A percentile compares a stretch with the other conserved stretches of the same genome.
Conservation (phyloP, 2,329 filamentous ascomycete species). For the Penicillium sumatraense region DNA sequence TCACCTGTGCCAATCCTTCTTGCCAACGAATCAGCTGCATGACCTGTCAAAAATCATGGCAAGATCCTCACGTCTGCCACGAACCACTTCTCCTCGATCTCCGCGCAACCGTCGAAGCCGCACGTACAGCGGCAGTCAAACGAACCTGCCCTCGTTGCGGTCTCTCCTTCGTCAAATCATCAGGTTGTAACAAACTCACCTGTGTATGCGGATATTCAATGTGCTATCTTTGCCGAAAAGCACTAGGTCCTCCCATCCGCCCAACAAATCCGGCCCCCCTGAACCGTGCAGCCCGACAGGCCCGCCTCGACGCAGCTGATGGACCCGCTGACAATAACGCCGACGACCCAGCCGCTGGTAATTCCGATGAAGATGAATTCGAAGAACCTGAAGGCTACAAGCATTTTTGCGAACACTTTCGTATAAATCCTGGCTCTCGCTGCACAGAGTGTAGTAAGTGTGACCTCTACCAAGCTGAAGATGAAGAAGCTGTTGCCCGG, state of each 20-base stretch:
- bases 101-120: slow-evolving; percentile 87
- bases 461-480: slow-evolving; percentile 73
- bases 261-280: neutral
- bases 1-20: slow-evolving; percentile 71
- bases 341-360: slow-evolving; percentile 11
- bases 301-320: slow-evolving; percentile 15
- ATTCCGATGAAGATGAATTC: slow-evolving; percentile 27
- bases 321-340: slow-evolving; percentile 34
- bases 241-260: slow-evolving; percentile 45
- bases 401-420: slow-evolving; percentile 96
- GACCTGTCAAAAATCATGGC: slow-evolving; percentile 80
- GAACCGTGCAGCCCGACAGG: slow-evolving; percentile 3
- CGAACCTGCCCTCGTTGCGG: slow-evolving; percentile 91
- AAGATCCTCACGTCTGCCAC: slow-evolving; percentile 87
- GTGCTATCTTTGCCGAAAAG: slow-evolving; percentile 93
- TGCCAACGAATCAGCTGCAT: slow-evolving; percentile 79
- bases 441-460: slow-evolving; percentile 82
- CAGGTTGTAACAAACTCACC: slow-evolving; percentile 95
- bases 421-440: slow-evolving; percentile 73
- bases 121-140: slow-evolving; percentile 92
- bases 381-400: slow-evolving; percentile 74
- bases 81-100: slow-evolving; percentile 80
- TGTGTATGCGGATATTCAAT: slow-evolving; percentile 96
- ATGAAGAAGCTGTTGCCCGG: slow-evolving; percentile 70
- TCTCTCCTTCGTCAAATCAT: slow-evolving; percentile 88